Evolutionary conservation across 345 rosid genomes (phyloP), one percentile per base, ranked within the genome.

Genomic region (Hirschfeldia incana): DNA sequence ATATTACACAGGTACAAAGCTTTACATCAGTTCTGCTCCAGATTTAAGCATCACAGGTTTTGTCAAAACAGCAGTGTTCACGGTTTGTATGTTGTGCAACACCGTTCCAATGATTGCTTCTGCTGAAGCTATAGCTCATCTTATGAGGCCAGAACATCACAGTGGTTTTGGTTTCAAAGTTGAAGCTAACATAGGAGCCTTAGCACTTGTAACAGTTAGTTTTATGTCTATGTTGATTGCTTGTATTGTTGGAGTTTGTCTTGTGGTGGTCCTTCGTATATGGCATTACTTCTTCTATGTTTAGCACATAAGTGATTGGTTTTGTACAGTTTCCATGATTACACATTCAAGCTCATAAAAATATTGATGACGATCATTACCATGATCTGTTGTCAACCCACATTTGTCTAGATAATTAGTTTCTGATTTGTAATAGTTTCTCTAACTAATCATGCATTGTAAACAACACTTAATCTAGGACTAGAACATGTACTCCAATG

Each of bases 141-240:
- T 32, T 13, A 21, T 21, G 21, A 49, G 62, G 69, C 32, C 49
- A 63, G 33, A 30, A 3, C 61, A 46, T 63, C n/a, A 13, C 62
- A 21, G 16, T 73, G 11, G 17, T 46, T 2, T 3, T 73, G 12
- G 4, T 5, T 4, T 30, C 7, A 30, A 5, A 44, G 3, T 33
- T 0, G 3, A 32, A 28, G 49, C 49, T 30, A 13, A 1, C 29
- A 1, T 49, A 63, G 12, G 4, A 46, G 77, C 69, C 5, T 6
- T 63, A 42, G 62, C 8, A 63, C 69, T 73, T 46, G 33, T 46
- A 17, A 32, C 6, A 7, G 0, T 63, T 6, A 29, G 30, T 46
- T 63, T 44, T 73, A 5, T 30, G 6, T 73, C 62, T 11, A 73
- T 63, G 62, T 30, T 63, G 44, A 69, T 30, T 63, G 49, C 77